Conservation (phyloP, 148 eudicot genomes). For the Vaccinium myrtillus region DNA sequence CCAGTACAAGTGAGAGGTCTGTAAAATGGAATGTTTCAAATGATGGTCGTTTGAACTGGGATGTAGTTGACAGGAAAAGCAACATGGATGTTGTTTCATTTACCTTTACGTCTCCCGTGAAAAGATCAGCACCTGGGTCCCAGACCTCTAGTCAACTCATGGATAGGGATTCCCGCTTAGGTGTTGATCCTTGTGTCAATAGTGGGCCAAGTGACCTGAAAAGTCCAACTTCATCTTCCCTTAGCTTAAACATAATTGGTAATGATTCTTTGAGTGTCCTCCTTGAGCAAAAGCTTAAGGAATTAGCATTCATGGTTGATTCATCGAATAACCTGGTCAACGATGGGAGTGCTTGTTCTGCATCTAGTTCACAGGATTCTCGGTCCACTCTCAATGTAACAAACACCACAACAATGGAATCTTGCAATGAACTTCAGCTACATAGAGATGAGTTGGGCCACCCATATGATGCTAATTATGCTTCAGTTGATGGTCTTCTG, state of each 20-base stretch:
- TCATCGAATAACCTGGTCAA: constrained; percentile 36
- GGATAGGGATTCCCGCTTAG: constrained; percentile 27
- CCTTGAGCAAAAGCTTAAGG: constrained; percentile 88
- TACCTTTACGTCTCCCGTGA: constrained; percentile 94
- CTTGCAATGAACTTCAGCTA: constrained; percentile 33
- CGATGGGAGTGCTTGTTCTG: constrained; percentile 31
- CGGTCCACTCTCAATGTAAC: constrained; percentile 24
- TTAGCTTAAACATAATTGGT: constrained; percentile 46
- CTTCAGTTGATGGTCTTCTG: constrained; percentile 29
- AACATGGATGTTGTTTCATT: constrained; percentile 86
- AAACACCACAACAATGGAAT: constrained; percentile 20
- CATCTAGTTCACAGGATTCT: constrained; percentile 34
- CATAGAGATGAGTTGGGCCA: constrained; percentile 32
- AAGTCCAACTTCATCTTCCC: constrained; percentile 34
- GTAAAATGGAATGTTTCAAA: constrained; percentile 39
- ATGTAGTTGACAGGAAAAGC: constrained; percentile 45
- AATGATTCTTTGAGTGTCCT: constrained; percentile 79
- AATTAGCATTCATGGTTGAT: constrained; percentile 70
- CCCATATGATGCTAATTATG: constrained; percentile 31
- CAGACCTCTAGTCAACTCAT: constrained; percentile 33
- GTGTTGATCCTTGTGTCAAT: constrained; percentile 21
- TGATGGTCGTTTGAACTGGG: constrained; percentile 40
- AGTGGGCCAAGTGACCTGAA: constrained; percentile 34
- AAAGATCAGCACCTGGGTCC: constrained; percentile 44
- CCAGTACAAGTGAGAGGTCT: constrained; percentile 39